Percentiles rank a stretch among this genome's conserved stretches.
phyloP scores from a whole-genome alignment of 352 stramenopile genomes.

The Aphanomyces cochlioides region DNA sequence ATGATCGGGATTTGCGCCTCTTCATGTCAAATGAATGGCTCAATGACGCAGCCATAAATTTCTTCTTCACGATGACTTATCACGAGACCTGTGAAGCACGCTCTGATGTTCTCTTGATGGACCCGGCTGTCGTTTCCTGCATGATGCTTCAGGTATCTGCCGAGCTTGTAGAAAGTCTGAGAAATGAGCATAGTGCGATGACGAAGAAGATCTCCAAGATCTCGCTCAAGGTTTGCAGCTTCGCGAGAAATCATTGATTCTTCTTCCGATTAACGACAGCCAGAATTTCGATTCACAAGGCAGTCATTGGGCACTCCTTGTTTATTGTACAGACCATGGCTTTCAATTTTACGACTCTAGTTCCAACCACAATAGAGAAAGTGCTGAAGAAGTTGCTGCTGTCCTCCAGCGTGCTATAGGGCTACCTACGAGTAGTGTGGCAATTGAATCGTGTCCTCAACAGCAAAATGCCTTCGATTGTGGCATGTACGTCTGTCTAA shows the following conservation, averaged over 20 bases:
- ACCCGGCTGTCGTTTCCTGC: constrained; percentile 74
- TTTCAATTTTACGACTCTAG: constrained; percentile 79
- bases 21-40: constrained; percentile 62
- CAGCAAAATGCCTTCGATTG: constrained; percentile 79
- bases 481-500: constrained; percentile 68
- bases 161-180: background rate
- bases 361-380: constrained; percentile 48
- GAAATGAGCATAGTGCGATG: constrained; percentile 45
- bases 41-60: constrained; percentile 82
- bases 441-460: constrained; percentile 48
- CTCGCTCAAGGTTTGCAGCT: constrained; percentile 50
- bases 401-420: constrained; percentile 47
- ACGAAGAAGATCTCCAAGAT: constrained; percentile 69
- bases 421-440: constrained; percentile 22
- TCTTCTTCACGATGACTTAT: constrained; percentile 71
- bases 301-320: constrained; percentile 74
- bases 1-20: constrained; percentile 71
- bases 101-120: constrained; percentile 53
- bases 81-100: constrained; percentile 38
- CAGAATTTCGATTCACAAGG: constrained; percentile 48
- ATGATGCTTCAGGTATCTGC: constrained; percentile 52
- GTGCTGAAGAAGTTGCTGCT: constrained; percentile 42
- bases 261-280: constrained; percentile 74
- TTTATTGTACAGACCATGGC: constrained; percentile 36
- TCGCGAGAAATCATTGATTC: constrained; percentile 38